A percentile compares a stretch with the other conserved stretches of the same genome.
Evolutionary conservation across 352 stramenopile species (phyloP).

Genomic region (Globisporangium cylindrosporum): DNA sequence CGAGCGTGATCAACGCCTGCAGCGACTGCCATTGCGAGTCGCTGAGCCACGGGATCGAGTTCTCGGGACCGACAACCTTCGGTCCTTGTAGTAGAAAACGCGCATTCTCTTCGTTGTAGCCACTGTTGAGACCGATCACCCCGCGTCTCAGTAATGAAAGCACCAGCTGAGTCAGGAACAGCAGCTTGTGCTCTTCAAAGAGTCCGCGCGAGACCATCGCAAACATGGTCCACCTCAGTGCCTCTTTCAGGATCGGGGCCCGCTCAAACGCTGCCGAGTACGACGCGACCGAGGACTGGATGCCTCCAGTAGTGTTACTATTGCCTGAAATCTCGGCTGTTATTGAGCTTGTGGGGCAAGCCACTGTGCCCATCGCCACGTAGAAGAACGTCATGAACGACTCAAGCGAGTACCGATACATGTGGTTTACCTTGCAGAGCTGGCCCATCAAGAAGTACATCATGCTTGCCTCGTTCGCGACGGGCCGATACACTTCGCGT

Average conservation of each 20-base stretch:
- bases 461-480: constrained; percentile 88
- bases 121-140: constrained; percentile 53
- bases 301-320: not conserved
- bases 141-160: constrained; percentile 78
- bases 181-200: constrained; percentile 91
- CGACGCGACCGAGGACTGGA: constrained; percentile 25
- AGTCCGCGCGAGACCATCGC: constrained; percentile 88
- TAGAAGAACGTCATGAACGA: constrained; percentile 89
- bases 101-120: constrained; percentile 73
- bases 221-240: constrained; percentile 86
- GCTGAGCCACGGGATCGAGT: constrained; percentile 81
- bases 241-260: constrained; percentile 62
- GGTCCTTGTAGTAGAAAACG: constrained; percentile 79
- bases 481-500: constrained; percentile 87
- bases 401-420: constrained; percentile 94
- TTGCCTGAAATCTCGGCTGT: not conserved
- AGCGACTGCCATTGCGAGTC: constrained; percentile 85
- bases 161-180: constrained; percentile 88
- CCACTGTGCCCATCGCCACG: constrained; percentile 70
- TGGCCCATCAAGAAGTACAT: constrained; percentile 92
- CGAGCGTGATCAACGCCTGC: constrained; percentile 68
- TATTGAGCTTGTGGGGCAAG: constrained; percentile 11
- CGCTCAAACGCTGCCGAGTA: constrained; percentile 49
- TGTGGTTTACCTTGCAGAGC: constrained; percentile 89
- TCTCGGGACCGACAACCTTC: constrained; percentile 60